phyloP scores from a whole-genome alignment of 106 monocot genomes.

The Dioscorea dumetorum region DNA sequence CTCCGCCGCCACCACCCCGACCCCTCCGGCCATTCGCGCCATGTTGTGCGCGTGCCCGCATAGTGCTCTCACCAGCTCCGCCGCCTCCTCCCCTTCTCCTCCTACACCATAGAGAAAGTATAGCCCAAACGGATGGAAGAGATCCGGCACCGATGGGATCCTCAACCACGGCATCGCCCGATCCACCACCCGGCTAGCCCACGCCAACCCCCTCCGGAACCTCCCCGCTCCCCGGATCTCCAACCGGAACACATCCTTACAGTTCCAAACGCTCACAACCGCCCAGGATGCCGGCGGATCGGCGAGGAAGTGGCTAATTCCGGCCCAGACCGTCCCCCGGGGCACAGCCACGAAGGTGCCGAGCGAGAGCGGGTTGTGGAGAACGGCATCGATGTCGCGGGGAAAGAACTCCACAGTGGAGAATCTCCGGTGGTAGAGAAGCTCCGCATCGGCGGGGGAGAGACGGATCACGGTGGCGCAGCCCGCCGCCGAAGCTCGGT shows the following conservation, averaged over 20 bases:
- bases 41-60: conserved; percentile 50
- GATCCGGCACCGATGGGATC: conserved; percentile 55
- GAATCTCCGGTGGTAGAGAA: conserved; percentile 39
- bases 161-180: conserved; percentile 40
- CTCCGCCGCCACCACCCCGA: conserved; percentile 47
- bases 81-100: conserved; percentile 26
- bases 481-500: conserved; percentile 21
- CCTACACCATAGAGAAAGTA: conserved; percentile 59
- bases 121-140: conserved; percentile 47
- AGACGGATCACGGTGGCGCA: conserved; percentile 20
- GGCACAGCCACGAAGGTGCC: conserved; percentile 42
- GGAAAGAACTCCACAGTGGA: conserved; percentile 56
- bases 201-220: conserved; percentile 20
- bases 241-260: conserved; percentile 41
- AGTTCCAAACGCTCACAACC: conserved; percentile 57
- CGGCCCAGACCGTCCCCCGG: conserved; percentile 3
- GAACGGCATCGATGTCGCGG: conserved; percentile 49
- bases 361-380: conserved; percentile 37
- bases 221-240: conserved; percentile 41
- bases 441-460: conserved; percentile 28
- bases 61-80: conserved; percentile 13
- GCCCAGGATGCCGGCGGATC: conserved; percentile 53
- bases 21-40: conserved; percentile 34
- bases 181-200: conserved; percentile 34
- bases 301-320: conserved; percentile 24